Base-by-base conservation (phyloP, 164 flowering plant species). In the Kingdonia uniflora region DNA sequence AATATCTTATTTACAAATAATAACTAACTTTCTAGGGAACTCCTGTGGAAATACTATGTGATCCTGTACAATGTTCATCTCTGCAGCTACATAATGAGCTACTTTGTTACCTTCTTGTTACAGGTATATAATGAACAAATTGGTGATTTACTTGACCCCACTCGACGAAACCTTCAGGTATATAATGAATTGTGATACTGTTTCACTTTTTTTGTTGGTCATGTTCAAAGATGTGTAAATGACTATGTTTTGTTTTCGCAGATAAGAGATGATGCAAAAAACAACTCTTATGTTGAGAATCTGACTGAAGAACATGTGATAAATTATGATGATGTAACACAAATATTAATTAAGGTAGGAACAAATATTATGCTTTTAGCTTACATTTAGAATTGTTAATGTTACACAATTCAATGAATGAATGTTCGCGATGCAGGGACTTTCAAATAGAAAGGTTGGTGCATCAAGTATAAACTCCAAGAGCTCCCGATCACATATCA, bases 401-500 rank as follows among this genome's bases (percentile, higher is more conserved):
- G 35, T 29, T 29, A 29, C 35, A 29, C 8, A 29, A 8, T n/a
- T 29, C 35, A 29, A 29, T 29, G 4, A 29, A 29, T 29, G 35
- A 4, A 4, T 29, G 35, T 24, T 57, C 47, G 37, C 46, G 33
- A 14, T 75, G 69, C 88, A 94, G 99, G 99, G 96, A 25, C 96
- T 94, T 61, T 85, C 99, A 26, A 88, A 74, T 55, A 79, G 95
- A 71, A 94, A 80, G 68, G 79, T 81, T 61, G 99, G 99, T 54
- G 78, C 86, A 47, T 85, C 97, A 41, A 85, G 80, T 68, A 65
- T 76, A 42, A 89, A 94, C 61, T 81, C 99, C 15, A 94, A 85
- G 74, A 84, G 97, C 65, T 94, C 99, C 42, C 78, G 95, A 60
- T 94, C 97, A 37, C 99, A 94, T 63, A 73, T 86, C 54, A 76